Evolutionary conservation across 768 basidiomycete species (phyloP), one percentile per base, ranked within the genome.

Genomic region (Lentinus tigrinus): DNA sequence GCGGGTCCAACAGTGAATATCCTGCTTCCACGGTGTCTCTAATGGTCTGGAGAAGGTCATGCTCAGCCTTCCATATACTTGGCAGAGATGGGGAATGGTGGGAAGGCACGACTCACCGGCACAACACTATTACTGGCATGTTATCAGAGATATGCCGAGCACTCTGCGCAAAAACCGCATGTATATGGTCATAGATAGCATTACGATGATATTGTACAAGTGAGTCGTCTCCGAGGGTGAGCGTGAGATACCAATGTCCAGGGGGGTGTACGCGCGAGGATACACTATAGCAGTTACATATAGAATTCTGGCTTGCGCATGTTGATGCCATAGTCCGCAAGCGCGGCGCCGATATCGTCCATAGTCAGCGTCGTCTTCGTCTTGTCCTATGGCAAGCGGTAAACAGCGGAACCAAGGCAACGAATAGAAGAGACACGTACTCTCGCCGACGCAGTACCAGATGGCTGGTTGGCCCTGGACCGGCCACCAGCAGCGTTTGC

Each of bases 311-410:
- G 94, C 66, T 97, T 96, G 70, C 89, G 87, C 14, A 93, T 82
- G 64, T 90, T 95, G 66, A 99, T 93, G 5, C 96, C 96, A 66
- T 98, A 97, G 73, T 99, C 97, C n/a, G 82, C 81, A 31, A 99
- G 81, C 1, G 97, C 97, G 5, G 93, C 80, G 58, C 90, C 91
- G 36, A 99, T 79, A 69, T 99, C 97, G 52, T 99, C 97, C 95
- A 98, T 98, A 19, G 93, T 97, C 62, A 99, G 74, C 0, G 94
- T 92, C 39, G 96, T 98, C 61, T 91, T 85, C 39, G 93, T 95
- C 69, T 95, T 91, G 68, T 93, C 92, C 91, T 93, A 59, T 16
- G 47, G 10, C 17, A 28, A 7, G n/a, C 21, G 4, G 26, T 13
- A 46, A 53, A 42, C 6, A 16, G 13, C 8, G 37, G 14, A 17